A percentile compares a stretch with the other conserved stretches of the same genome.
Conservation (phyloP, 768 basidiomycete species). For the Sarcodon sp. region DNA sequence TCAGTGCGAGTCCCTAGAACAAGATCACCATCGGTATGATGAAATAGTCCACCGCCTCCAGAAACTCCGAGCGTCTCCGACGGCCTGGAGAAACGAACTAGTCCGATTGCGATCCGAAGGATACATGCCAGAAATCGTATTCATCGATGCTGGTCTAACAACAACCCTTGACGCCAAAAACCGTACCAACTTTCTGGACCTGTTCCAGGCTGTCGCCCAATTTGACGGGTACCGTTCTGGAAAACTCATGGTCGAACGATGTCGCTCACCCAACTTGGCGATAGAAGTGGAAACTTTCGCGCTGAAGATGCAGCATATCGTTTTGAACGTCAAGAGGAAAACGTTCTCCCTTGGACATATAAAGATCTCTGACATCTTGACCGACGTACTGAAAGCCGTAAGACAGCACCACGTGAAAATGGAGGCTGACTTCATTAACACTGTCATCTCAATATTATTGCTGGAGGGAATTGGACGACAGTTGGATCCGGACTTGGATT, state of each 20-base stretch:
- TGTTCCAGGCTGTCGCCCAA: constrained; percentile 90
- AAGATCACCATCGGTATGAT: constrained; percentile 14
- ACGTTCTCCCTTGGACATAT: constrained; percentile 97
- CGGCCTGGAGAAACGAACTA: constrained; percentile 63
- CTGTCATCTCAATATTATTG: constrained; percentile 85
- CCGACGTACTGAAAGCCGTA: constrained; percentile 78
- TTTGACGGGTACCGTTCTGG: constrained; percentile 96
- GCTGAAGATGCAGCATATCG: constrained; percentile 93
- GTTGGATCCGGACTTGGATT: constrained; percentile 81
- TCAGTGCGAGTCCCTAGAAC: not conserved
- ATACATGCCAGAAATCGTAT: constrained; percentile 88
- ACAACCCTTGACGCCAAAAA: constrained; percentile 78
- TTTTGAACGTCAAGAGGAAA: constrained; percentile 86
- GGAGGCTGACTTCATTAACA: constrained; percentile 98
- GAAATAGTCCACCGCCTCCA: constrained; percentile 62
- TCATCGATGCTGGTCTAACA: constrained; percentile 93
- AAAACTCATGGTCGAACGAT: constrained; percentile 92
- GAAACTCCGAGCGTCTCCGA: constrained; percentile 38
- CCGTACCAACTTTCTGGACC: constrained; percentile 87
- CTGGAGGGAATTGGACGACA: constrained; percentile 94
- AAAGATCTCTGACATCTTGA: constrained; percentile 88
- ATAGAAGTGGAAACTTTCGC: constrained; percentile 93
- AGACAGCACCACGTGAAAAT: constrained; percentile 93
- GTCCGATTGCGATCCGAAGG: constrained; percentile 47
- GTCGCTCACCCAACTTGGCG: constrained; percentile 80